Percentiles rank a stretch among this genome's conserved stretches.
Conservation (phyloP, 2,329 filamentous ascomycete genomes). For the Stagonosporopsis tanaceti region DNA sequence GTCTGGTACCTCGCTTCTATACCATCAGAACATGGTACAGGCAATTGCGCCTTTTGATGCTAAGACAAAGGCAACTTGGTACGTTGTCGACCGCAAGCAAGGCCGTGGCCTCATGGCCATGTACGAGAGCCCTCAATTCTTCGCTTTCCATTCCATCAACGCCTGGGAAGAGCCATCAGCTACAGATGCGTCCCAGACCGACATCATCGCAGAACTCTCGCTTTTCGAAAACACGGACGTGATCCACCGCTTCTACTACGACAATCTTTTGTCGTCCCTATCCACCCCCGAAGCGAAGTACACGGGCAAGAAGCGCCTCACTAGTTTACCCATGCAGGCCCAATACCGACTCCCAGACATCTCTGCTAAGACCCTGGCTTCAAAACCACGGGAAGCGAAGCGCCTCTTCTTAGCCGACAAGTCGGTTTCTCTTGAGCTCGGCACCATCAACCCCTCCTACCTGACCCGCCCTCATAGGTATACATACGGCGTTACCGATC, state of each 20-base stretch:
- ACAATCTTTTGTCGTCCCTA: conserved; percentile 40
- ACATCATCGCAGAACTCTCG: conserved; percentile 72
- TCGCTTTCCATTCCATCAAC: conserved; percentile 83
- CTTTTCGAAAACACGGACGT: conserved; percentile 71
- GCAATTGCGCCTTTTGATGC: conserved; percentile 70
- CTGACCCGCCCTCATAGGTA: conserved; percentile 65
- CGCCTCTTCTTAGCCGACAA: conserved; percentile 60
- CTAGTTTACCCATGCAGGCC: conserved; percentile 37
- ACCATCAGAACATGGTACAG: conserved; percentile 72
- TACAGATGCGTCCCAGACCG: conserved; percentile 48
- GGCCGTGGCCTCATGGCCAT: conserved; percentile 71
- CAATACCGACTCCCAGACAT: conserved; percentile 42
- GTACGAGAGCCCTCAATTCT: conserved; percentile 73
- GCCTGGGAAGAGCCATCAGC: conserved; percentile 70
- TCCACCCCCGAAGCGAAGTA: conserved; percentile 21
- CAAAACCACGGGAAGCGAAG: conserved; percentile 46
- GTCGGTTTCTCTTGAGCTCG: conserved; percentile 64
- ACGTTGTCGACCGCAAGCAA: conserved; percentile 72
- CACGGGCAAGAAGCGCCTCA: conserved; percentile 34
- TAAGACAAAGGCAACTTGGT: conserved; percentile 69
- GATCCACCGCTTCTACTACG: conserved; percentile 72
- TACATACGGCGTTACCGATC: conserved; percentile 65
- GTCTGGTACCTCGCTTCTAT: conserved; percentile 68
- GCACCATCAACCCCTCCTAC: conserved; percentile 69
- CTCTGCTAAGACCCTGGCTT: conserved; percentile 42